Evolutionary conservation across 202 grass and related monocot species (phyloP).

Genomic region (Hordeum pubiflorum): DNA sequence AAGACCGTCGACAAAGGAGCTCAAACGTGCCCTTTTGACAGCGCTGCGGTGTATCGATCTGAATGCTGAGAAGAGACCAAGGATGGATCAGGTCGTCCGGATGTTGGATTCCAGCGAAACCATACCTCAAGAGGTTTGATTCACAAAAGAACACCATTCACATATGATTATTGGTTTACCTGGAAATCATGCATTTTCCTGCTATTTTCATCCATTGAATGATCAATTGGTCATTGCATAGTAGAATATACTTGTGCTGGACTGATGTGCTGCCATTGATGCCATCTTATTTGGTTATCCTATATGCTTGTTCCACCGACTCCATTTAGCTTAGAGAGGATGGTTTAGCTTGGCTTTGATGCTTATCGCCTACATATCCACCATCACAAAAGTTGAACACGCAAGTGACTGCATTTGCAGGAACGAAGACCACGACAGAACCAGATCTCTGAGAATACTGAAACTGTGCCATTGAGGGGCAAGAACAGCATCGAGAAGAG

Average conservation of each 20-base stretch:
- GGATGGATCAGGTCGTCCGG: slow-evolving; percentile 85
- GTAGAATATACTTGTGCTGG: background rate
- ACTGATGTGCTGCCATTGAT: background rate
- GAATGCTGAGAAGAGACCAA: slow-evolving; percentile 89
- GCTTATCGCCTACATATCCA: background rate
- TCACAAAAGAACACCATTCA: slow-evolving; percentile 1
- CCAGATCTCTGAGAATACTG: slow-evolving; percentile 23
- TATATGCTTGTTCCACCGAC: background rate
- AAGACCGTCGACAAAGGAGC: slow-evolving; percentile 77
- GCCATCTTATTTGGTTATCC: background rate
- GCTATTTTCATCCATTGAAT: background rate
- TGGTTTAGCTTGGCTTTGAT: background rate
- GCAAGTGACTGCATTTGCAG: slow-evolving; percentile 21
- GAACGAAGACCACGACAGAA: slow-evolving; percentile 39
- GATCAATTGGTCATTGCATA: background rate
- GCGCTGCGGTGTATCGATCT: slow-evolving; percentile 89
- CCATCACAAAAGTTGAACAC: background rate
- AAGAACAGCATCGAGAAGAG: slow-evolving; percentile 37
- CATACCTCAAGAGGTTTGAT: slow-evolving; percentile 59
- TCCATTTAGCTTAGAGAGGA: background rate
- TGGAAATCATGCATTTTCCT: slow-evolving; percentile 1
- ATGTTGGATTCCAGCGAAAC: slow-evolving; percentile 82
- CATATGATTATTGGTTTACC: background rate
- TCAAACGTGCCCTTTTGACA: slow-evolving; percentile 84
- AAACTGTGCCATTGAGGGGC: slow-evolving; percentile 46